Evolutionary conservation across 1,139 yeast genomes (phyloP).

Genomic region (Geotrichum fermentans): DNA sequence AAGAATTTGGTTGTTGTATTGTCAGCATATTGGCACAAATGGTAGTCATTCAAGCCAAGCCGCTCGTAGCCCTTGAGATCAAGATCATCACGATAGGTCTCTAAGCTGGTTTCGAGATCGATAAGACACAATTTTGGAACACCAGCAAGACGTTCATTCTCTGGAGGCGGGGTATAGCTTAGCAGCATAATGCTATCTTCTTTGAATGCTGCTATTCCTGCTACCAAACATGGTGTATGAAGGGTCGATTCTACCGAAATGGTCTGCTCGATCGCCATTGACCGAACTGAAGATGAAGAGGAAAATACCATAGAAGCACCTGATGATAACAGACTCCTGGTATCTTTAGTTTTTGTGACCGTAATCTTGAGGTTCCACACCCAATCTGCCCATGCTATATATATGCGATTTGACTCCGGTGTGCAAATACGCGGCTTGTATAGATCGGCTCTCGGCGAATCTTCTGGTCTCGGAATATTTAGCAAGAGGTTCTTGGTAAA

Average conservation of each 20-base stretch:
- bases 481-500: conserved; percentile 36
- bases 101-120: conserved; percentile 63
- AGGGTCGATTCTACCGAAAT: conserved; percentile 54
- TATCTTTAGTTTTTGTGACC: conserved; percentile 11
- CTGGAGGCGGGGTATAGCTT: conserved; percentile 41
- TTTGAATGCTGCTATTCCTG: conserved; percentile 72
- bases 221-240: conserved; percentile 55
- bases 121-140: conserved; percentile 72
- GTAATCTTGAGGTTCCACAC: conserved; percentile 65
- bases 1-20: conserved; percentile 44
- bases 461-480: conserved; percentile 54
- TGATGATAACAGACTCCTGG: conserved; percentile 21
- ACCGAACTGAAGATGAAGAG: conserved; percentile 22
- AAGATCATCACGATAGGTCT: conserved; percentile 77
- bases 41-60: conserved; percentile 76
- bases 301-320: conserved; percentile 25
- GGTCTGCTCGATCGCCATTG: conserved; percentile 44
- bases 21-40: conserved; percentile 37
- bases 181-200: conserved; percentile 31
- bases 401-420: conserved; percentile 61
- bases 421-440: conserved; percentile 75
- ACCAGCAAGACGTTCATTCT: conserved; percentile 24
- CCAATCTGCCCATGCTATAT: conserved; percentile 79
- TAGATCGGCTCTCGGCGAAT: conserved; percentile 67
- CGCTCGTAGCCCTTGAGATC: conserved; percentile 49